phyloP scores from a whole-genome alignment of 2,329 filamentous ascomycete species.

The Amesomyces nigricolor region DNA sequence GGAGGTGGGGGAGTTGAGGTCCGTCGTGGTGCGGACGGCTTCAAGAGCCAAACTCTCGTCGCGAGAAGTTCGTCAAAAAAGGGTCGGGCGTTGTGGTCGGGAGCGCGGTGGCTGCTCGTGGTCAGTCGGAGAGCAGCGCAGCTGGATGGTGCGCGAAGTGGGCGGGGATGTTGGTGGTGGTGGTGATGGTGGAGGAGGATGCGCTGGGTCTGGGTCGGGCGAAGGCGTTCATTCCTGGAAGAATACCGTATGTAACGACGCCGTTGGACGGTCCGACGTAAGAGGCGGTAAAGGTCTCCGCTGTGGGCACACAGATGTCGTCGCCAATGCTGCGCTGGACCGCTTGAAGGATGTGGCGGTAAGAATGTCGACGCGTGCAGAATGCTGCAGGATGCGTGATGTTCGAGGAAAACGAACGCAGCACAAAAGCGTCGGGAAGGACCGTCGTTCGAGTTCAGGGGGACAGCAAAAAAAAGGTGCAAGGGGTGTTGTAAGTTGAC shows the following conservation, averaged over 20 bases:
- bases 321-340: neutral
- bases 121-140: slow-evolving; percentile 16
- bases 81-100: slow-evolving; percentile 16
- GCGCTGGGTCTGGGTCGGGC: slow-evolving; percentile 13
- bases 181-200: slow-evolving; percentile 20
- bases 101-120: slow-evolving; percentile 10
- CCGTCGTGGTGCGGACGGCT: slow-evolving; percentile 12
- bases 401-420: slow-evolving; percentile 7
- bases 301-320: slow-evolving; percentile 7
- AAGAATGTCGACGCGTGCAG: slow-evolving; percentile 21
- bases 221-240: slow-evolving; percentile 29
- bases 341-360: slow-evolving; percentile 4
- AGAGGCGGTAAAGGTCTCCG: slow-evolving; percentile 13
- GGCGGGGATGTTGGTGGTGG: neutral
- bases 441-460: slow-evolving; percentile 25
- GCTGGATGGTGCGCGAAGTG: slow-evolving; percentile 2
- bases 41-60: slow-evolving; percentile 23
- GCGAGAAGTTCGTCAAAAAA: slow-evolving; percentile 21
- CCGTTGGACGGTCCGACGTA: slow-evolving; percentile 13
- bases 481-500: slow-evolving; percentile 15
- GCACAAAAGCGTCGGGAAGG: slow-evolving; percentile 15
- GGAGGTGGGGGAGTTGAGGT: slow-evolving; percentile 4
- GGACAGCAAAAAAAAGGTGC: slow-evolving; percentile 24
- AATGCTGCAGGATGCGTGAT: slow-evolving; percentile 32
- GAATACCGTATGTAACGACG: slow-evolving; percentile 17